Evolutionary conservation across 148 eudicot genomes (phyloP).

Genomic region (Arctostaphylos glauca): DNA sequence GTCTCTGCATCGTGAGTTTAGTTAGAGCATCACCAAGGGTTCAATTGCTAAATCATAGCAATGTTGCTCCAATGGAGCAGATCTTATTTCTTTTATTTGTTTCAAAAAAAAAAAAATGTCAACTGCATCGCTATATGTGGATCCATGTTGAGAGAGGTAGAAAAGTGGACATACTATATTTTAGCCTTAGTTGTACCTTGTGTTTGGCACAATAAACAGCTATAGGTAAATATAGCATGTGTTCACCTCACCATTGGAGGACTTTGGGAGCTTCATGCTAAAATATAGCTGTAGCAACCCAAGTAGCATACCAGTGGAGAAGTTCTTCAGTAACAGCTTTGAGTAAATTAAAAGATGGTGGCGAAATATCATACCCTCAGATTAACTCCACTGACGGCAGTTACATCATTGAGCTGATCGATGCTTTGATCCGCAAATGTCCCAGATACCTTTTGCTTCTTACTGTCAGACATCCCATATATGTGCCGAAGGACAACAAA

Average conservation of each 20-base stretch:
- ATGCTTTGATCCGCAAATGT: slow-evolving; percentile 82
- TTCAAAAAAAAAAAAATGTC: background rate
- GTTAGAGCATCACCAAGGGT: background rate
- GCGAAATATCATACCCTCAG: slow-evolving; percentile 57
- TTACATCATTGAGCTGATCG: slow-evolving; percentile 97
- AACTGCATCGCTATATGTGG: background rate
- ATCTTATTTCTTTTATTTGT: background rate
- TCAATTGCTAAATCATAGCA: background rate
- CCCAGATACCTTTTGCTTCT: slow-evolving; percentile 89
- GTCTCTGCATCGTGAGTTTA: background rate
- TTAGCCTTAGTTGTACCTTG: background rate
- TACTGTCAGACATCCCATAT: slow-evolving; percentile 39
- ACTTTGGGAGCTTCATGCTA: background rate
- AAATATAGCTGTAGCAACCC: background rate
- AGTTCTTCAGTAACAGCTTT: background rate
- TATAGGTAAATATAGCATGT: background rate
- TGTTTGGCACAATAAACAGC: background rate
- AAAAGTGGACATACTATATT: background rate
- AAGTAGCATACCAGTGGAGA: background rate
- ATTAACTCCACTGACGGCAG: slow-evolving; percentile 96
- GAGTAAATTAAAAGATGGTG: background rate
- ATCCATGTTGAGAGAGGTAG: background rate
- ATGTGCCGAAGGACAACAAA: background rate
- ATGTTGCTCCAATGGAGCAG: background rate
- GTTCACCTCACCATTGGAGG: background rate